A percentile compares a stretch with the other conserved stretches of the same genome.
Conservation (phyloP, 352 stramenopile species). For the Aphanomyces euteiches region DNA sequence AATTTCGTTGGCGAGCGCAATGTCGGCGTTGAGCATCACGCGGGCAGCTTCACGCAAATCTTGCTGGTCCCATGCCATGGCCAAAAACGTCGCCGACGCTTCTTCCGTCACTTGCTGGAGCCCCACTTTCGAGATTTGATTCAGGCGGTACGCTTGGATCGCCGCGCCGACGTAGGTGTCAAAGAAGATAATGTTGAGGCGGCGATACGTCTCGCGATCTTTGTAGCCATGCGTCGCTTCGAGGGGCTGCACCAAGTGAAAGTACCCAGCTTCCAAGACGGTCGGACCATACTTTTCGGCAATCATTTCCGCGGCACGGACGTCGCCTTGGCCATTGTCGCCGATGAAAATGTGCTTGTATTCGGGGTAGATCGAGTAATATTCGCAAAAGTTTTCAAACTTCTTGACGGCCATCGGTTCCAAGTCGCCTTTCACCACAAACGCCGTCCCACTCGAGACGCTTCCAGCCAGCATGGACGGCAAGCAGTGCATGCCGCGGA, state of each 20-base stretch:
- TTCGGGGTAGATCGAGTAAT: constrained; percentile 97
- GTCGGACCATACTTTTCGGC: constrained; percentile 62
- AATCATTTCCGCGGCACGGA: constrained; percentile 89
- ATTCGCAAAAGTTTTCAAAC: constrained; percentile 92
- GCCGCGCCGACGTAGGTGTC: constrained; percentile 86
- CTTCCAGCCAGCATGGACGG: constrained; percentile 94
- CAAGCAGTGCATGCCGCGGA: constrained; percentile 93
- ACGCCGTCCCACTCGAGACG: constrained; percentile 90
- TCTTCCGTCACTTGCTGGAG: constrained; percentile 70
- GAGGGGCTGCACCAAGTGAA: constrained; percentile 85
- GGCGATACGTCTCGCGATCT: constrained; percentile 68
- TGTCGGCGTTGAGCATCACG: constrained; percentile 60
- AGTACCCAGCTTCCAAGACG: constrained; percentile 79
- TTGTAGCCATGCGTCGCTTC: constrained; percentile 83
- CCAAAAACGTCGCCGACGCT: constrained; percentile 48
- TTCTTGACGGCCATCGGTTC: constrained; percentile 97
- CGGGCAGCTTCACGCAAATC: constrained; percentile 55
- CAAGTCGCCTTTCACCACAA: constrained; percentile 94
- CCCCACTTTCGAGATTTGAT: constrained; percentile 60
- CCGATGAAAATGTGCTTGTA: constrained; percentile 98
- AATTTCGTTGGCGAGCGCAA: constrained; percentile 61
- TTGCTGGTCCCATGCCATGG: constrained; percentile 49
- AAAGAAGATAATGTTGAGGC: constrained; percentile 90
- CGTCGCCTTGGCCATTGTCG: constrained; percentile 95
- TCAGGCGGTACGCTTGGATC: constrained; percentile 65